phyloP scores from a whole-genome alignment of 352 stramenopile genomes.

The Phytopythium ostracodes region DNA sequence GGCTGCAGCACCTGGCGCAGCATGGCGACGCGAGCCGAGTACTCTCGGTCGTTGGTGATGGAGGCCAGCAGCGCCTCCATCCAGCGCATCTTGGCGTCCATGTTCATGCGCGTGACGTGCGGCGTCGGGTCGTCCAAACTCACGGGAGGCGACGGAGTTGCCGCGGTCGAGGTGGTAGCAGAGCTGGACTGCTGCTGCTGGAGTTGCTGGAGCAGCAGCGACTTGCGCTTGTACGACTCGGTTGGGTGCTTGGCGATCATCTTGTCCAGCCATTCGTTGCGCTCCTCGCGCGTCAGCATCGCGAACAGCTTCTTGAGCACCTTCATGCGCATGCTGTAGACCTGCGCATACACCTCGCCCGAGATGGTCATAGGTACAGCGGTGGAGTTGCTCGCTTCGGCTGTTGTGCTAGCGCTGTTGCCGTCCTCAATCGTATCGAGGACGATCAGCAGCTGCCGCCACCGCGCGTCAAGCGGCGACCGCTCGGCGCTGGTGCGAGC shows the following conservation, averaged over 20 bases:
- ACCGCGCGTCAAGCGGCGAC: constrained; percentile 29
- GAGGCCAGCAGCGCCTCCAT: constrained; percentile 42
- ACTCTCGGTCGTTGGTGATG: constrained; percentile 37
- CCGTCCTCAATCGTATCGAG: constrained; percentile 35
- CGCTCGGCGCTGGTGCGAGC: constrained; percentile 38
- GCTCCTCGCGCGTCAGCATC: constrained; percentile 53
- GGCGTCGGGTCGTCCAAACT: constrained; percentile 31
- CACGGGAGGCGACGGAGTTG: constrained; percentile 5
- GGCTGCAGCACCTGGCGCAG: constrained; percentile 43
- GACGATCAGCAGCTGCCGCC: constrained; percentile 38
- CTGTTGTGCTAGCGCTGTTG: background rate
- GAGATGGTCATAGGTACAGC: constrained; percentile 3
- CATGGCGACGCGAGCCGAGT: constrained; percentile 36
- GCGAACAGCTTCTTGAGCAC: constrained; percentile 52
- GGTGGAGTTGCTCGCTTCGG: background rate
- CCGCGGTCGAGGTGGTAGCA: background rate
- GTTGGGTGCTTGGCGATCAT: constrained; percentile 40
- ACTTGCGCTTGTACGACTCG: constrained; percentile 31
- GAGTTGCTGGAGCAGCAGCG: constrained; percentile 13
- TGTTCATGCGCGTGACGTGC: constrained; percentile 30
- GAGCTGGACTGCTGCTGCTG: constrained; percentile 10
- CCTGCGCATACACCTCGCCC: constrained; percentile 12
- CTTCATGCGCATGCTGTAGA: constrained; percentile 30
- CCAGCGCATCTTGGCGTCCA: constrained; percentile 63
- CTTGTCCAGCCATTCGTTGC: constrained; percentile 44